phyloP scores from a whole-genome alignment of 495 filamentous ascomycete genomes.

The Penicillium canescens region DNA sequence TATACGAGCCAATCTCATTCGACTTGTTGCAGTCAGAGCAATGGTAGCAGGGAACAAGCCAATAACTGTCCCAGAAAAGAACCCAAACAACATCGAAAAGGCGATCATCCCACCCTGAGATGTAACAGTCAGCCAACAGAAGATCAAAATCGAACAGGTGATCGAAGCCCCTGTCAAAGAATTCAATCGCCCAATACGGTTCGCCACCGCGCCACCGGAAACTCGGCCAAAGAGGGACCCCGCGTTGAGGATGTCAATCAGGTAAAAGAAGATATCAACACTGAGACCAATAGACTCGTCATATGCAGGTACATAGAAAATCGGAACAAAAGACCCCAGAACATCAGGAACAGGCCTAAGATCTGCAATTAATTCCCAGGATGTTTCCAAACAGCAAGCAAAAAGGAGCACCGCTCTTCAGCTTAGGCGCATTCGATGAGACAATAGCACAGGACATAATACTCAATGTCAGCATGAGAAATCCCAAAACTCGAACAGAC shows the following conservation, averaged over 20 bases:
- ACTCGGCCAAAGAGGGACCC: conserved; percentile 26
- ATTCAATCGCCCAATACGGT: conserved; percentile 47
- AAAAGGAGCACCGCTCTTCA: conserved; percentile 8
- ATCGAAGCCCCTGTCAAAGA: conserved; percentile 12
- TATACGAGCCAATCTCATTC: conserved; percentile 54
- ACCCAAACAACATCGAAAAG: conserved; percentile 57
- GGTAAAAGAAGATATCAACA: conserved; percentile 17
- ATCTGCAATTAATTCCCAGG: conserved; percentile 14
- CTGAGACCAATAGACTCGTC: conserved; percentile 11
- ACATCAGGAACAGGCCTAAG: conserved; percentile 16
- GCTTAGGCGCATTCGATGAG: conserved; percentile 9
- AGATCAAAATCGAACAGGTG: conserved; percentile 17
- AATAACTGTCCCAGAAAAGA: conserved; percentile 56
- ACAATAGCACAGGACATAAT: conserved; percentile 39
- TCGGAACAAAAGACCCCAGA: conserved; percentile 18
- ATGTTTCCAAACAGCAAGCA: conserved; percentile 12
- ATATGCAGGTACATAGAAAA: conserved; percentile 26
- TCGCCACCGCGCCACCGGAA: conserved; percentile 23
- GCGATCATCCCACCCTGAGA: conserved; percentile 48
- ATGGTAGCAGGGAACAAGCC: conserved; percentile 34
- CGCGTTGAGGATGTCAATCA: conserved; percentile 29
- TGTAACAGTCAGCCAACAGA: conserved; percentile 49
- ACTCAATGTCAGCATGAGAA: conserved; percentile 55
- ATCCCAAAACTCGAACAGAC: conserved; percentile 64
- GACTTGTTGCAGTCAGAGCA: conserved; percentile 18